A percentile compares a stretch with the other conserved stretches of the same genome.
Evolutionary conservation across 805 yeast species (phyloP).

Genomic region (Candida easanensis): DNA sequence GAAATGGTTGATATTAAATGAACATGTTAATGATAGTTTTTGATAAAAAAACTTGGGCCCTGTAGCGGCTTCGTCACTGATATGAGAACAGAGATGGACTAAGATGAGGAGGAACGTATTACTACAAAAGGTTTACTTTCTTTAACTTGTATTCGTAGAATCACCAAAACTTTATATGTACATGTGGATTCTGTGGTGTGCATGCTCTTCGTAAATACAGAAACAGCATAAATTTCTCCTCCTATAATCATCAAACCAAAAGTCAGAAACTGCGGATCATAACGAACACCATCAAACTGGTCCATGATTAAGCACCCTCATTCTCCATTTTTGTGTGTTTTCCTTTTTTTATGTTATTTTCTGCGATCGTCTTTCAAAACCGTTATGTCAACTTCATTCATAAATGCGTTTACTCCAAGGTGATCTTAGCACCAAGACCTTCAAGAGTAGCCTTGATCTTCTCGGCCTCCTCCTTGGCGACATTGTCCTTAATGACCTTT

Average conservation of each 20-base stretch:
- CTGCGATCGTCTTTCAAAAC: too few species aligned
- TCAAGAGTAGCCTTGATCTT: slow-evolving; percentile 91
- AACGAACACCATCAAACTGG: neutral
- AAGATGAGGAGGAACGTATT: too few species aligned
- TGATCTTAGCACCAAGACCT: slow-evolving; percentile 90
- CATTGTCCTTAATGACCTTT: slow-evolving; percentile 89
- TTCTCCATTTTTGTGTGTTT: neutral
- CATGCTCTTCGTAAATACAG: neutral
- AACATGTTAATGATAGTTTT: too few species aligned
- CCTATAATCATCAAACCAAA: neutral
- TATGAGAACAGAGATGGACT: too few species aligned
- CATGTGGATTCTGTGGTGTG: slow-evolving; percentile 5
- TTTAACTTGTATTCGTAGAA: neutral
- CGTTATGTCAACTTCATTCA: neutral
- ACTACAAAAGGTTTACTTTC: too few species aligned
- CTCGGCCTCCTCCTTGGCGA: slow-evolving; percentile 97
- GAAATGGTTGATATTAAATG: too few species aligned
- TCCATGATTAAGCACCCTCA: too few species aligned
- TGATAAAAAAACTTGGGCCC: too few species aligned
- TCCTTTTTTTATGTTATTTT: neutral
- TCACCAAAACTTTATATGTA: slow-evolving; percentile 5
- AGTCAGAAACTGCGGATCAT: neutral
- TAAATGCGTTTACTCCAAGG: slow-evolving; percentile 60
- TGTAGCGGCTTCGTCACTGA: too few species aligned
- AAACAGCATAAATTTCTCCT: neutral